Conservation (phyloP, 768 basidiomycete species). For the Cantharellus anzutake region DNA sequence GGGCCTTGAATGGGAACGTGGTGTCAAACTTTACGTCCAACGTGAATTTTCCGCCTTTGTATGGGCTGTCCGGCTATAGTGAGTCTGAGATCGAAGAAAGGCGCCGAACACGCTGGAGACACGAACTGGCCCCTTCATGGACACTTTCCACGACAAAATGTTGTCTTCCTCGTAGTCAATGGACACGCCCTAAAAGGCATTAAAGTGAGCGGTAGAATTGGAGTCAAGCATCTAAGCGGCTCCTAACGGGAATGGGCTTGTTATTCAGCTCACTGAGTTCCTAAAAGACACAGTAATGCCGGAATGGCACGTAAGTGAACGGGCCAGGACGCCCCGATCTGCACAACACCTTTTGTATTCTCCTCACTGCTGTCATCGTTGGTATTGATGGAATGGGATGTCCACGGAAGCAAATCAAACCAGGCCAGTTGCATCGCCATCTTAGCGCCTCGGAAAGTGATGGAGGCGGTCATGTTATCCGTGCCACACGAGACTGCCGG, state of each 20-base stretch:
- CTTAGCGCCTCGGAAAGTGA: not conserved
- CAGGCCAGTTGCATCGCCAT: not conserved
- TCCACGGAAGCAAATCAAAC: constrained; percentile 6
- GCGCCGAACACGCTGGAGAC: not conserved
- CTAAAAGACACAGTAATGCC: constrained; percentile 19
- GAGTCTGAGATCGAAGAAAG: not conserved
- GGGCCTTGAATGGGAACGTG: constrained; percentile 81
- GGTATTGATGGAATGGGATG: not conserved
- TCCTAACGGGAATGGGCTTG: constrained; percentile 41
- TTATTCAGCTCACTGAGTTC: constrained; percentile 43
- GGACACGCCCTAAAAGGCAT: constrained; percentile 31
- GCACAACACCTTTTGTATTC: constrained; percentile 48
- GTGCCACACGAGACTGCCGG: not conserved
- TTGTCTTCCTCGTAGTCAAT: constrained; percentile 53
- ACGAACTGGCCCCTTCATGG: constrained; percentile 54
- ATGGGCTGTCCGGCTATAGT: constrained; percentile 52
- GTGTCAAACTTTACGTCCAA: constrained; percentile 54
- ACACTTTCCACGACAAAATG: constrained; percentile 57
- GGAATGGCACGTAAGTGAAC: not conserved
- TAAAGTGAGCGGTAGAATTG: not conserved
- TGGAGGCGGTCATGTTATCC: not conserved
- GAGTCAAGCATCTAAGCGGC: not conserved
- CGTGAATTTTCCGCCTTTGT: constrained; percentile 63
- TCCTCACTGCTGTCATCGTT: constrained; percentile 23
- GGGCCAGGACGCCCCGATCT: not conserved